phyloP scores from a whole-genome alignment of 2,329 filamentous ascomycete genomes.

The Diplodia sapinea region DNA sequence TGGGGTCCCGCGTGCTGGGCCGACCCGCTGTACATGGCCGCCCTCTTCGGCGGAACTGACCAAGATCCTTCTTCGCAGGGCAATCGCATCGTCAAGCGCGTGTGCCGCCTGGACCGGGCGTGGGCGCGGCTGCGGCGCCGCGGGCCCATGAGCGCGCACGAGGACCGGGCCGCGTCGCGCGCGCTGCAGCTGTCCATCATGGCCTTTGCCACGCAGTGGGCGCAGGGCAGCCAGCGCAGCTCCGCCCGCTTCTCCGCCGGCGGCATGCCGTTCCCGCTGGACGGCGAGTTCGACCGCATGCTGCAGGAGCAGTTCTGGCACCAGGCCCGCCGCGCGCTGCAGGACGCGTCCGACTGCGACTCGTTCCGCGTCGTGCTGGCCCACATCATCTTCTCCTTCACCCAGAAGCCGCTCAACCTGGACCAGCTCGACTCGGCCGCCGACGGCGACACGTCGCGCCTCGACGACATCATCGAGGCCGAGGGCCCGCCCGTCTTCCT shows the following conservation, averaged over 20 bases:
- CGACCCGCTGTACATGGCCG: neutral
- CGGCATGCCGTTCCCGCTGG: neutral
- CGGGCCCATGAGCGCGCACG: constrained; percentile 45
- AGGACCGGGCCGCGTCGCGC: constrained; percentile 54
- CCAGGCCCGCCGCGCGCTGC: constrained; percentile 49
- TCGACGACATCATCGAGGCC: constrained; percentile 43
- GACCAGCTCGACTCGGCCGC: constrained; percentile 27
- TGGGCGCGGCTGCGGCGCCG: constrained; percentile 51
- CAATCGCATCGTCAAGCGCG: constrained; percentile 59
- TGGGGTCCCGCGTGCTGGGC: constrained; percentile 51
- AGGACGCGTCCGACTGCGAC: constrained; percentile 48
- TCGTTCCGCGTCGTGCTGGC: constrained; percentile 55
- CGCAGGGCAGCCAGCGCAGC: constrained; percentile 40
- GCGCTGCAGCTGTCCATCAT: constrained; percentile 59
- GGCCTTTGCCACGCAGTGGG: constrained; percentile 61
- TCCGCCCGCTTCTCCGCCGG: no score
- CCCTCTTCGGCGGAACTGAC: neutral
- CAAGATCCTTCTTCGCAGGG: neutral
- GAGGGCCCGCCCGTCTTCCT: constrained; percentile 49
- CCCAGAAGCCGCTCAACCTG: constrained; percentile 48
- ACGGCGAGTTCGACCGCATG: constrained; percentile 37
- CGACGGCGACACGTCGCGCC: constrained; percentile 41
- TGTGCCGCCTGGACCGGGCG: constrained; percentile 55
- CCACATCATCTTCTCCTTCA: constrained; percentile 55
- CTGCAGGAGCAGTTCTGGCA: constrained; percentile 52